Evolutionary conservation across 768 basidiomycete species (phyloP), one percentile per base, ranked within the genome.

Genomic region (Pseudohyphozyma bogoriensis): DNA sequence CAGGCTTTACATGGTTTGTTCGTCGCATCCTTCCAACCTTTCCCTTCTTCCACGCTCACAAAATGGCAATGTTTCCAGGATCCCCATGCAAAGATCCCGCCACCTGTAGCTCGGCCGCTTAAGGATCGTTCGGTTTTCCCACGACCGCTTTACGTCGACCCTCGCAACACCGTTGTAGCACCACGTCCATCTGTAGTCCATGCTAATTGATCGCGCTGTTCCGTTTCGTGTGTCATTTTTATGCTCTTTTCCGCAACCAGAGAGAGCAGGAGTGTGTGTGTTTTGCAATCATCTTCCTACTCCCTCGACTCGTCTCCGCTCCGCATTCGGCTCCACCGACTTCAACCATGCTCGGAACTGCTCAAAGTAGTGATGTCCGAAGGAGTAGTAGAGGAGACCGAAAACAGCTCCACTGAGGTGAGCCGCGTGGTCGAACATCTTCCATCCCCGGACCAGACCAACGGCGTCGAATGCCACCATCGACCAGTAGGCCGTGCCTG

Each of bases 361-460:
- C 32, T 56, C 62, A 35, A 59, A 63, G 54, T 4, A 36, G 12
- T 36, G 33, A 24, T 59, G 54, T 7, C 54, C 57, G 11, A 6
- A 13, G n/a, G 7, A 1, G 39, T 40, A 63, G 40, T 47, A 56
- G 39, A 4, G 20, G 1, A 37, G 33, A 5, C 54, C 57, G 24
- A 50, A 59, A 11, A 35, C 28, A 1, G 52, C 54, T 4, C 63
- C 63, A 3, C 51, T 36, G 32, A 65, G 59, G 47, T 65, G 63
- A 0, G 63, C 63, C 22, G 59, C 62, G 50, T 68, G 67, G 42
- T 68, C 67, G 31, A 68, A 63, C 50, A 61, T 33, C 9, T 51
- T 26, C 64, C 64, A 65, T 16, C 63, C 64, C 18, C 56, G 59
- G 2, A 66, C 0, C 13, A 68, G 58, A 6, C 67, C 31, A 22